A percentile compares a stretch with the other conserved stretches of the same genome.
These are phyloP conservation scores for Phialophora macrospora DNA, from an alignment of 2,329 filamentous ascomycete species.

Conservation along the genomic window DNA sequence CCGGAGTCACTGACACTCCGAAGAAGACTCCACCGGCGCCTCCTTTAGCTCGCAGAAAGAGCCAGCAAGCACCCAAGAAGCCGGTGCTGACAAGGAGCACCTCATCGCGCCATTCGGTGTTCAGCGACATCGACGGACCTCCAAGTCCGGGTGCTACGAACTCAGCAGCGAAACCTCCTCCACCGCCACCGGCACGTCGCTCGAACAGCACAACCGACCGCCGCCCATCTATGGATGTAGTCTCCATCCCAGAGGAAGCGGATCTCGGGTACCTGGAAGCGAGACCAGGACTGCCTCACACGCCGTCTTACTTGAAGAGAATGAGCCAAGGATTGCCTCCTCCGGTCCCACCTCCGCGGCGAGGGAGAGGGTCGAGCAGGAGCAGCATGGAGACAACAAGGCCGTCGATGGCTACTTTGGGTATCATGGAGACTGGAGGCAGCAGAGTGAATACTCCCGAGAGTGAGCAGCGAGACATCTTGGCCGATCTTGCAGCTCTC, in stretches of 20 bases:
- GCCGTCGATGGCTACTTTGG: constrained; percentile 33
- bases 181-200: constrained; percentile 58
- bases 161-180: constrained; percentile 43
- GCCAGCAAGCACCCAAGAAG: constrained; percentile 48
- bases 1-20: constrained; percentile 11
- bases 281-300: constrained; percentile 14
- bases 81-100: constrained; percentile 44
- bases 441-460: constrained; percentile 28
- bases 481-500: constrained; percentile 73
- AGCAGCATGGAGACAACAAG: constrained; percentile 44
- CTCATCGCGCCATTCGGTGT: constrained; percentile 41
- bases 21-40: constrained; percentile 53
- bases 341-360: constrained; percentile 55
- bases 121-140: constrained; percentile 31
- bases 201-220: constrained; percentile 47
- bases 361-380: constrained; percentile 50
- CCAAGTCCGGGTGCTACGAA: constrained; percentile 43
- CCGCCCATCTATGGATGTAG: constrained; percentile 32
- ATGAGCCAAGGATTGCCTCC: constrained; percentile 44
- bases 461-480: constrained; percentile 59
- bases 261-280: constrained; percentile 6
- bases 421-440: constrained; percentile 14
- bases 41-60: constrained; percentile 55
- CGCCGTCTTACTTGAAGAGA: constrained; percentile 25
- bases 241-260: constrained; percentile 20